These are phyloP conservation scores for Galium porrigens DNA, from an alignment of 305 asterid genomes.

Conservation along the genomic window DNA sequence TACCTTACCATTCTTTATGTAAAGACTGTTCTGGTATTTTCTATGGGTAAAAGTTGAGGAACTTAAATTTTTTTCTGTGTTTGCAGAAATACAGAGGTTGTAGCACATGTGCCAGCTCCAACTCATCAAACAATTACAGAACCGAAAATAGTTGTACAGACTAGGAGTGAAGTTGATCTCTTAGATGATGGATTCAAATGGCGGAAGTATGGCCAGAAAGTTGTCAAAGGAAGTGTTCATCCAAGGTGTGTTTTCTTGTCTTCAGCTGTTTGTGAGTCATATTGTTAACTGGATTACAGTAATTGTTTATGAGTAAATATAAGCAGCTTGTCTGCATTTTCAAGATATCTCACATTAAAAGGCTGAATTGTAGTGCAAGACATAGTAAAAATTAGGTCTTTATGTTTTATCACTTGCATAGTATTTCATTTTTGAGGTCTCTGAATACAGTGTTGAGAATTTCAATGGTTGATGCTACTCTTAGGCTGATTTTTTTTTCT, in stretches of 20 bases:
- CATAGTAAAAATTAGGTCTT: neutral
- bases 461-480: neutral
- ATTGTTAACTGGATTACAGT: neutral
- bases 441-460: neutral
- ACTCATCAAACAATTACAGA: conserved; percentile 55
- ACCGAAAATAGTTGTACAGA: conserved; percentile 76
- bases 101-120: conserved; percentile 24
- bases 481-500: neutral
- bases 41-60: neutral
- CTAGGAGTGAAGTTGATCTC: conserved; percentile 84
- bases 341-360: neutral
- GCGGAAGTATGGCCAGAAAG: conserved; percentile 93
- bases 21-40: neutral
- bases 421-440: neutral
- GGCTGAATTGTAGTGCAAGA: neutral
- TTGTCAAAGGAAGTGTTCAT: conserved; percentile 77
- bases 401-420: neutral
- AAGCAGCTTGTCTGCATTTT: neutral
- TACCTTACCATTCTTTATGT: conserved; percentile 1
- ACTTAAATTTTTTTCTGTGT: neutral
- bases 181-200: conserved; percentile 81
- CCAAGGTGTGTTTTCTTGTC: conserved; percentile 46
- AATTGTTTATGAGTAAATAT: neutral
- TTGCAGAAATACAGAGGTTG: conserved; percentile 37
- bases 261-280: neutral